Evolutionary conservation across 2,329 filamentous ascomycete genomes (phyloP).

Genomic region (Penicillium brevicompactum): DNA sequence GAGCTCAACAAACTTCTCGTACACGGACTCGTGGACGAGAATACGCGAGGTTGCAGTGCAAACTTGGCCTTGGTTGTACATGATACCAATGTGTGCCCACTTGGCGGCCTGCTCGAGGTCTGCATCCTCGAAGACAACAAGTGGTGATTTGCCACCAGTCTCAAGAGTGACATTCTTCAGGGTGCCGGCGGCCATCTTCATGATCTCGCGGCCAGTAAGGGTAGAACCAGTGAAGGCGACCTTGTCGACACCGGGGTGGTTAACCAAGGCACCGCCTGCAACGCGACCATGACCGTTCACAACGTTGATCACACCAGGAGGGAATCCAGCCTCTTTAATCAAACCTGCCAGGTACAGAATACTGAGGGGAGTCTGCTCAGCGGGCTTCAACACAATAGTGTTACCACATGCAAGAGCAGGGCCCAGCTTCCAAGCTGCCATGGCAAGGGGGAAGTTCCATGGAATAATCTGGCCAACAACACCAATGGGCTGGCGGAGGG

Average conservation of each 20-base stretch:
- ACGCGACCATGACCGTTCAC: slow-evolving; percentile 27
- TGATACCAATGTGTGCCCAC: slow-evolving; percentile 51
- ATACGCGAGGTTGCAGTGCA: slow-evolving; percentile 68
- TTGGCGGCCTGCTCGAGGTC: slow-evolving; percentile 48
- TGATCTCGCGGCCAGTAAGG: slow-evolving; percentile 26
- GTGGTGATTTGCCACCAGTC: slow-evolving; percentile 51
- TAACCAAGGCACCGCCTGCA: slow-evolving; percentile 25
- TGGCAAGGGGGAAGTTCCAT: slow-evolving; percentile 70
- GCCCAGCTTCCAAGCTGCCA: slow-evolving; percentile 30
- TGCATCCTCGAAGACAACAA: slow-evolving; percentile 50
- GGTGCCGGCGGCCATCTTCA: slow-evolving; percentile 30
- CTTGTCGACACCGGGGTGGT: slow-evolving; percentile 24
- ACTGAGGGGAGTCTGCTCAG: slow-evolving; percentile 28
- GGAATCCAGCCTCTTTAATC: slow-evolving; percentile 28
- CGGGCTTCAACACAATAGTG: slow-evolving; percentile 28
- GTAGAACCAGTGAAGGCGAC: slow-evolving; percentile 28
- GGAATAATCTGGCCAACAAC: slow-evolving; percentile 87
- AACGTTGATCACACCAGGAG: slow-evolving; percentile 28
- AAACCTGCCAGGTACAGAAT: slow-evolving; percentile 24
- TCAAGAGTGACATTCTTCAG: slow-evolving; percentile 53
- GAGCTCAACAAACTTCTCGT: slow-evolving; percentile 35
- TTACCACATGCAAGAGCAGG: slow-evolving; percentile 28
- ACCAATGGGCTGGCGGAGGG: slow-evolving; percentile 74
- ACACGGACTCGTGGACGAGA: slow-evolving; percentile 58
- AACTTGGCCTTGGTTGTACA: slow-evolving; percentile 66